Conservation (phyloP, 768 basidiomycete genomes). For the Russula emetica region DNA sequence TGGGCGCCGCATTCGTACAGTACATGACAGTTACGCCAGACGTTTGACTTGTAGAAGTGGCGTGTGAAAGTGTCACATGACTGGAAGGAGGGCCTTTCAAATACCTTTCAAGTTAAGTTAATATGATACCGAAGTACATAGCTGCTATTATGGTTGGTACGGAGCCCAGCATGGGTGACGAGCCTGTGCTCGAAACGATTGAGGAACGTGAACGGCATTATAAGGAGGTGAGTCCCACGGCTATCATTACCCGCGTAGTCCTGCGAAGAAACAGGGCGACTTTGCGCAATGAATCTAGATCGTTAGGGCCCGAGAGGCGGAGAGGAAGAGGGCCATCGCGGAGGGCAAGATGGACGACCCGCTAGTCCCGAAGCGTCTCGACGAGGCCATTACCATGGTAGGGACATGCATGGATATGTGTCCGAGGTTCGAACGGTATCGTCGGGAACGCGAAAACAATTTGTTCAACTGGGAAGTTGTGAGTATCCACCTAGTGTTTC, state of each 20-base stretch:
- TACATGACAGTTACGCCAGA: too few species aligned
- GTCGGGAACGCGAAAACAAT: constrained; percentile 85
- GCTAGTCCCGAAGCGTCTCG: constrained; percentile 67
- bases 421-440: constrained; percentile 87
- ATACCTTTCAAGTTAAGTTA: too few species aligned
- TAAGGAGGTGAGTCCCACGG: constrained; percentile 53
- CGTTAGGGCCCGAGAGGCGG: constrained; percentile 67
- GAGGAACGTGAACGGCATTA: constrained; percentile 69
- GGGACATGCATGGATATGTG: constrained; percentile 95
- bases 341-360: constrained; percentile 90
- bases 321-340: constrained; percentile 68
- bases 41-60: too few species aligned
- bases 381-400: constrained; percentile 88
- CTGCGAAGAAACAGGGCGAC: neutral
- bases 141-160: constrained; percentile 35
- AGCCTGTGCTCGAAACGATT: constrained; percentile 49
- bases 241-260: neutral
- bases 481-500: constrained; percentile 34
- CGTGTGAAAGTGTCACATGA: too few species aligned
- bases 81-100: too few species aligned
- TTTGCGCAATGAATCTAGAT: constrained; percentile 37
- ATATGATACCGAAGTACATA: too few species aligned
- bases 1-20: constrained; percentile 27
- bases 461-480: constrained; percentile 84
- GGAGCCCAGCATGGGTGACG: constrained; percentile 32